Base-by-base conservation (phyloP, 768 basidiomycete species). In the Auricularia heimuer region DNA sequence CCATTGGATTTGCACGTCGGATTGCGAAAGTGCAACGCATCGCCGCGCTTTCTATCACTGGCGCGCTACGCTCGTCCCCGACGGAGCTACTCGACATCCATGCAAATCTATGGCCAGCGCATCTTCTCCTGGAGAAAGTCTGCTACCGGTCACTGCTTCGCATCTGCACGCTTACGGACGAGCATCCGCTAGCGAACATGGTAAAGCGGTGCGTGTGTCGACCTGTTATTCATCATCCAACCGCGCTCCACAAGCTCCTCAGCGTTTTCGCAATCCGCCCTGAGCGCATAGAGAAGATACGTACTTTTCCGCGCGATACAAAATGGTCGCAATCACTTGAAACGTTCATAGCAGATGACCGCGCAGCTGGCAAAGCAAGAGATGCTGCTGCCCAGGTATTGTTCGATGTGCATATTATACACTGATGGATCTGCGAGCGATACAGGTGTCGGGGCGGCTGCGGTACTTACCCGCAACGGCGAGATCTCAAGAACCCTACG, bases 361-460 rank as follows among this genome's bases (percentile, higher is more conserved):
- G 65, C 6, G 3, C 7, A 39, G 8, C 7, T 7, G 39, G 39
- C 7, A 39, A 8, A 7, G 39, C 39, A 12, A 63, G 65, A 12
- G 61, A 33, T 4, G 70, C 71, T 1, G 11, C 35, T 10, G 62
- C 35, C 54, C 61, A 68, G 0, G 68, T 67, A 11, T 11, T 7
- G 62, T 44, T 11, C n/a, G 18, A 42, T 0, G 51, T 58, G 8
- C 66, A 66, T 0, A 47, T 66, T 75, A 0, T 76, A 73, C 64
- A 69, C 74, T 3, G 75, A 75, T 51, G 74, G 75, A 3, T 77
- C 71, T 12, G 72, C 67, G 0, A 54, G 69, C 14, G 65, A 72
- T 4, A 70, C 72, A 2, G 65, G 66, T 14, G 69, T 76, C 3
- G 75, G 76, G 1, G 75, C 71, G 4, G 69, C 71, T 12, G 76